phyloP scores from a whole-genome alignment of 2,329 filamentous ascomycete species.

The Penicillium sp. region DNA sequence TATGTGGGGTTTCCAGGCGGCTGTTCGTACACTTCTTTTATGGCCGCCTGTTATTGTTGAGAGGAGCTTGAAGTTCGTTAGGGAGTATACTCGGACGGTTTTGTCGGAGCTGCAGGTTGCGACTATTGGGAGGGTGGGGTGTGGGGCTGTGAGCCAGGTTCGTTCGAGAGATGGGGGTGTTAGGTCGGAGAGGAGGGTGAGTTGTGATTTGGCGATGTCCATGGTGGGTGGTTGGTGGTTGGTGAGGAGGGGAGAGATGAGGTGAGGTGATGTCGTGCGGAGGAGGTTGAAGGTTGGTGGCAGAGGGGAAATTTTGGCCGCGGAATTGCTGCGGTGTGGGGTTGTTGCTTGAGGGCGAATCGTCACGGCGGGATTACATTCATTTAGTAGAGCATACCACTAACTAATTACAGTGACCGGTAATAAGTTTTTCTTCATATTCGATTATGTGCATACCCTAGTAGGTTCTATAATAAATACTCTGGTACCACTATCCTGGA shows the following conservation, averaged over 20 bases:
- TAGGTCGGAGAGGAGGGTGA: conserved; percentile 56
- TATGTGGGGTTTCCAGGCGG: conserved; percentile 82
- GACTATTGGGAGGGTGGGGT: conserved; percentile 83
- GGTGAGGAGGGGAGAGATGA: conserved; percentile 8
- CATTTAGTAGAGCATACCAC: no score
- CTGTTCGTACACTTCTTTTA: conserved; percentile 82
- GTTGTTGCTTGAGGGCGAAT: neutral
- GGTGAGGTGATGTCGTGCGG: conserved; percentile 12
- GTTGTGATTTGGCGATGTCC: conserved; percentile 13
- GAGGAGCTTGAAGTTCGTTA: conserved; percentile 77
- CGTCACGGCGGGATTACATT: no score
- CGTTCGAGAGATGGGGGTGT: conserved; percentile 61
- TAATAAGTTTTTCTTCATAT: no score
- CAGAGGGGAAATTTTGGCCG: conserved; percentile 17
- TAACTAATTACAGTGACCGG: no score
- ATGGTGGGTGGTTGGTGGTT: neutral
- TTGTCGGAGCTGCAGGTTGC: conserved; percentile 88
- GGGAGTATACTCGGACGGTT: conserved; percentile 85
- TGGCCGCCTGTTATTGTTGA: conserved; percentile 84
- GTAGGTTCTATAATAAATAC: no score
- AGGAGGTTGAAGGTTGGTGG: neutral
- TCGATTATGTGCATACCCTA: no score
- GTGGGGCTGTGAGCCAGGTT: conserved; percentile 83
- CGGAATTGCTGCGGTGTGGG: neutral
- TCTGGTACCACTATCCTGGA: no score